Evolutionary conservation across 164 flowering plant genomes (phyloP).

Genomic region (Chloranthus sessilifolius): DNA sequence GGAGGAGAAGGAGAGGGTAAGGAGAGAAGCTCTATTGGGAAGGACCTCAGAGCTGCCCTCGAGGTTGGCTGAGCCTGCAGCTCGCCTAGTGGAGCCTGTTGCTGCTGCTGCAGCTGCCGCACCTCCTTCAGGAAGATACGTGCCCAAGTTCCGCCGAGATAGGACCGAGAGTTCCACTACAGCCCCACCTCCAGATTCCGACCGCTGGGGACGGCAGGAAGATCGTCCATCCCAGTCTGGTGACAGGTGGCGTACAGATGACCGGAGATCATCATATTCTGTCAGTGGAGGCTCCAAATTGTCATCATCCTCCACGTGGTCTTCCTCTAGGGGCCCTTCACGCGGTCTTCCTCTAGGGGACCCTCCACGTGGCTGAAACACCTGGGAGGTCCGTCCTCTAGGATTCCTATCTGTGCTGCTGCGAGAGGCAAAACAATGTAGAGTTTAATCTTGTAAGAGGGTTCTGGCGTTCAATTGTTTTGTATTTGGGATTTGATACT

Average conservation of each 20-base stretch:
- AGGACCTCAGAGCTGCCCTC: conserved; percentile 30
- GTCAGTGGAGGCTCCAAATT: conserved; percentile 10
- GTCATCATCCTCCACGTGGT: conserved; percentile 5
- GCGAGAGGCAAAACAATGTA: too few species aligned
- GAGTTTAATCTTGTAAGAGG: too few species aligned
- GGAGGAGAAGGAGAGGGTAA: conserved; percentile 60
- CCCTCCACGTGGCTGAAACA: conserved; percentile 7
- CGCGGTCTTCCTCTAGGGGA: conserved; percentile 9
- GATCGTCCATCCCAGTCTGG: conserved; percentile 18
- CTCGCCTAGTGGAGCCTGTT: conserved; percentile 25
- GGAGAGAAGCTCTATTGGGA: conserved; percentile 47
- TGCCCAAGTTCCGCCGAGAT: conserved; percentile 41
- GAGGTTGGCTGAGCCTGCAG: conserved; percentile 20
- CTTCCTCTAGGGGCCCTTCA: too few species aligned
- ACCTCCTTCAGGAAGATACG: conserved; percentile 51
- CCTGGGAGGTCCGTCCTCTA: too few species aligned
- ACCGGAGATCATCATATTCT: conserved; percentile 6
- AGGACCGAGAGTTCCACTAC: conserved; percentile 17
- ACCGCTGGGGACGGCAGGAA: conserved; percentile 33
- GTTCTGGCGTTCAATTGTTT: too few species aligned
- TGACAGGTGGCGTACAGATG: conserved; percentile 43
- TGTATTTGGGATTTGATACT: too few species aligned
- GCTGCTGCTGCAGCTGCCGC: conserved; percentile 33
- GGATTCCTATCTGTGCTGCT: too few species aligned
- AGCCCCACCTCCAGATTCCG: conserved; percentile 39